Evolutionary conservation across 1,284 basidiomycete species (phyloP).

Genomic region (Vanrija sp.): DNA sequence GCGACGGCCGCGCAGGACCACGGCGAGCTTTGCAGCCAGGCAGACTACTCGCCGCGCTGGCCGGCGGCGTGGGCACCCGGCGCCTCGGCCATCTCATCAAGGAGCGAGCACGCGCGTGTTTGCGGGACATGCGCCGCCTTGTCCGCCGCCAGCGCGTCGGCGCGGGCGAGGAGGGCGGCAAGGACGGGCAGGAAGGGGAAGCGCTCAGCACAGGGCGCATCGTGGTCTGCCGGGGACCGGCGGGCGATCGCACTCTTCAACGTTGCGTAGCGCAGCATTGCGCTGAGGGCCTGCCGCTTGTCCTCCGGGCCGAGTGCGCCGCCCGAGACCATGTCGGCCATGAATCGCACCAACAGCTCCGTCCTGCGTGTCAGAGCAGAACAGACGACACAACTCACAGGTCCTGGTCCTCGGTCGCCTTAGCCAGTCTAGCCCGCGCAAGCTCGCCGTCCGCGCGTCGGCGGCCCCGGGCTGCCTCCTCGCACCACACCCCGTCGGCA

Average conservation of each 20-base stretch:
- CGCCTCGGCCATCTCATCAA: constrained; percentile 6
- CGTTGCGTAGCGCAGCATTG: too few relatives aligned
- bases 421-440: constrained; percentile 10
- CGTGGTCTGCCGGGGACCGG: not conserved
- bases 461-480: constrained; percentile 4
- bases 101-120: not conserved
- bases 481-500: constrained; percentile 9
- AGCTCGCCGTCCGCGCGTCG: constrained; percentile 6
- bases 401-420: constrained; percentile 20
- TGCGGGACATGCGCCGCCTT: not conserved
- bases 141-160: constrained; percentile 15
- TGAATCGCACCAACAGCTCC: constrained; percentile 21
- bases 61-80: too few relatives aligned
- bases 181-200: constrained; percentile 16
- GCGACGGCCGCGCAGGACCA: too few relatives aligned
- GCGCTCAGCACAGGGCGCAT: constrained; percentile 18
- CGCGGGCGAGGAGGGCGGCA: constrained; percentile 12
- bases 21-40: too few relatives aligned
- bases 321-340: constrained; percentile 16
- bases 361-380: constrained; percentile 4
- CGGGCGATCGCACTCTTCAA: not conserved
- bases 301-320: constrained; percentile 4
- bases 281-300: too few relatives aligned
- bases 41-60: too few relatives aligned
- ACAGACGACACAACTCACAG: not conserved